Percentiles rank a stretch among this genome's conserved stretches.
phyloP scores from a whole-genome alignment of 1,284 basidiomycete genomes.

The Apiotrichum brassicae region DNA sequence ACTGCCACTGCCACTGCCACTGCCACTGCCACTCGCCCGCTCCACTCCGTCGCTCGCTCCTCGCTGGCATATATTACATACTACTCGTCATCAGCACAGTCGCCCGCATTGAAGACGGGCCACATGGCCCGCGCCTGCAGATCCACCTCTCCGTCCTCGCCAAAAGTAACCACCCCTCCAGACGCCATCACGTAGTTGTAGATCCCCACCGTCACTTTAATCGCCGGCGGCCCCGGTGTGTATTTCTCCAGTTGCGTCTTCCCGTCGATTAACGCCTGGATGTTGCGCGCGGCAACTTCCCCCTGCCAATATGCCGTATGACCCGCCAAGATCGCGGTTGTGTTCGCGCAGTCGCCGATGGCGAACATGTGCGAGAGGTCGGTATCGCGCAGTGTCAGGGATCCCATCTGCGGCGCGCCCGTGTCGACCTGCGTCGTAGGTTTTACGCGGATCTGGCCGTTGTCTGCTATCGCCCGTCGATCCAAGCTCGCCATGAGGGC shows the following conservation, averaged over 20 bases:
- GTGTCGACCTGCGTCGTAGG: conserved; percentile 54
- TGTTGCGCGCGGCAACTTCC: conserved; percentile 44
- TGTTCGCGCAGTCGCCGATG: conserved; percentile 48
- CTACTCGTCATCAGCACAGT: conserved; percentile 12
- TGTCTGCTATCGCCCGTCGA: conserved; percentile 51
- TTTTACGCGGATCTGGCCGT: conserved; percentile 51
- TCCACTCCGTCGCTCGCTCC: no score
- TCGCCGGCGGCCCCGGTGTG: conserved; percentile 55
- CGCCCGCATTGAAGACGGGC: conserved; percentile 20
- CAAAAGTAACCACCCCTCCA: conserved; percentile 50
- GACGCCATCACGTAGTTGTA: conserved; percentile 51
- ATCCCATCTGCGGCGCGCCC: conserved; percentile 6
- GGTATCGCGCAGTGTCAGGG: background rate
- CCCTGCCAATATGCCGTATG: conserved; percentile 63
- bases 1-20: no score
- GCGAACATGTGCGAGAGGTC: conserved; percentile 41
- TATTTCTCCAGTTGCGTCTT: conserved; percentile 54
- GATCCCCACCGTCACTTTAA: conserved; percentile 65
- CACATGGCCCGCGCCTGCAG: conserved; percentile 52
- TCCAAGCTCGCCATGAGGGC: conserved; percentile 54
- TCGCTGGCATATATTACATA: no score
- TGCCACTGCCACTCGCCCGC: no score
- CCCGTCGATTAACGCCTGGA: conserved; percentile 38
- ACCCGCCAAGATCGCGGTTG: conserved; percentile 53
- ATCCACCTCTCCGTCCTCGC: conserved; percentile 51